Evolutionary conservation across 768 basidiomycete genomes (phyloP).

Genomic region (Boletus tomentosulus): DNA sequence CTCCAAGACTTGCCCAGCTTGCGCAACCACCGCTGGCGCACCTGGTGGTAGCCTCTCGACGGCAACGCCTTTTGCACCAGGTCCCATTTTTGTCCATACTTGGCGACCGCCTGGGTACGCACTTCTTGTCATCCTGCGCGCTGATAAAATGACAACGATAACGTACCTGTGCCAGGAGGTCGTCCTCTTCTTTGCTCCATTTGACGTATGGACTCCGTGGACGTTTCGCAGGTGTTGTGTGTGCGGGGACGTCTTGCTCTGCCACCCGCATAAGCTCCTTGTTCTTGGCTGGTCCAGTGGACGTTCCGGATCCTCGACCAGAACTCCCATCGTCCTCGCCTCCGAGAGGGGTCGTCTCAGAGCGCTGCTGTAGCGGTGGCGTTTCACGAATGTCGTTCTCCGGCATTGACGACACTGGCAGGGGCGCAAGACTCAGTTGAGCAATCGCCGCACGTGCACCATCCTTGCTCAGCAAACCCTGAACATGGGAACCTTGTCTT

Average conservation of each 20-base stretch:
- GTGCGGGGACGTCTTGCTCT: conserved; percentile 23
- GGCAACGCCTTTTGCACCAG: conserved; percentile 39
- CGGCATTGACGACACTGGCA: background rate
- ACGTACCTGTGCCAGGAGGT: conserved; percentile 35
- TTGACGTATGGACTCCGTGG: conserved; percentile 40
- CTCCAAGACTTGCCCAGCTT: conserved; percentile 30
- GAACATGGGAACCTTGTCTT: conserved; percentile 9
- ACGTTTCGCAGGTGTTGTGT: conserved; percentile 27
- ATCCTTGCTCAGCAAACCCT: background rate
- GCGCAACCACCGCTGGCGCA: conserved; percentile 41
- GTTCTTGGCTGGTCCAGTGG: conserved; percentile 8
- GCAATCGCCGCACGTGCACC: background rate
- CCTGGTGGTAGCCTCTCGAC: conserved; percentile 40
- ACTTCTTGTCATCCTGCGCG: background rate
- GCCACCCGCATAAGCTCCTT: conserved; percentile 24
- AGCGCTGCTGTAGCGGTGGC: background rate
- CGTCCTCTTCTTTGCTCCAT: conserved; percentile 42
- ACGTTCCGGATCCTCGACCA: background rate
- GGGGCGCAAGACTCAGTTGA: background rate
- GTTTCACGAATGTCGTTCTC: conserved; percentile 8
- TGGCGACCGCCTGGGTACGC: conserved; percentile 32
- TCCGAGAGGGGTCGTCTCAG: conserved; percentile 7
- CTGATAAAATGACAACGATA: background rate
- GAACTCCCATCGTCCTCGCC: background rate
- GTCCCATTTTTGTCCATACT: conserved; percentile 39